Evolutionary conservation across 1,139 yeast species (phyloP).

Genomic region (Saccharomyces pastorianus): DNA sequence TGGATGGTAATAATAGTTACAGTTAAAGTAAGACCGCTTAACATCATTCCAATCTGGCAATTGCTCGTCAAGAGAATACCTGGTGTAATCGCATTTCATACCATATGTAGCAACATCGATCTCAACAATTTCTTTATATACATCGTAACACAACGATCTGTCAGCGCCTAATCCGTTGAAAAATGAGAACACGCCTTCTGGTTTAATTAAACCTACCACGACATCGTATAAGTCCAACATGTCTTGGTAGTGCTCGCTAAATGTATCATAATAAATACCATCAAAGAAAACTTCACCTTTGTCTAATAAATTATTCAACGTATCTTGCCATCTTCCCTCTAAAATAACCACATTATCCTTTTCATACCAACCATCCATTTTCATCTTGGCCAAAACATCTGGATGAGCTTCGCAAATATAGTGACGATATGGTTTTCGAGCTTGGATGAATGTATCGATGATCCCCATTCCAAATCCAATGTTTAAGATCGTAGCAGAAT

Average conservation of each 20-base stretch:
- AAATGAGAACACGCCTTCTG: constrained; percentile 76
- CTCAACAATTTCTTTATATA: constrained; percentile 73
- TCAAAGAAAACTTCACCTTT: constrained; percentile 64
- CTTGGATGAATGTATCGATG: constrained; percentile 71
- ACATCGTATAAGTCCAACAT: constrained; percentile 79
- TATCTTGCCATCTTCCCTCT: constrained; percentile 89
- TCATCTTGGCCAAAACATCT: constrained; percentile 65
- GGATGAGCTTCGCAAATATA: constrained; percentile 95
- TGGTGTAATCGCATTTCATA: constrained; percentile 46
- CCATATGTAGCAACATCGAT: constrained; percentile 78
- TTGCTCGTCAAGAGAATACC: constrained; percentile 37
- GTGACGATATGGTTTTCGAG: constrained; percentile 52
- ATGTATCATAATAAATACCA: constrained; percentile 91
- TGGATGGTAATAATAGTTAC: constrained; percentile 31
- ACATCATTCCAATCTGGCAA: constrained; percentile 30
- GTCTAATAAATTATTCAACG: constrained; percentile 55
- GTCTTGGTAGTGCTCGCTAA: constrained; percentile 78
- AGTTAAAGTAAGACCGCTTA: constrained; percentile 30
- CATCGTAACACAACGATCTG: constrained; percentile 79
- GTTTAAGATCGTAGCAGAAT: constrained; percentile 51
- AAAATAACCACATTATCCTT: constrained; percentile 63
- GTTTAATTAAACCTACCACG: constrained; percentile 73
- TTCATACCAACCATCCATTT: constrained; percentile 76
- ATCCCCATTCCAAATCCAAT: constrained; percentile 98
- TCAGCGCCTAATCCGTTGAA: constrained; percentile 97